Conservation (phyloP, 2,329 filamentous ascomycete species). For the Ophiostoma ulmi region DNA sequence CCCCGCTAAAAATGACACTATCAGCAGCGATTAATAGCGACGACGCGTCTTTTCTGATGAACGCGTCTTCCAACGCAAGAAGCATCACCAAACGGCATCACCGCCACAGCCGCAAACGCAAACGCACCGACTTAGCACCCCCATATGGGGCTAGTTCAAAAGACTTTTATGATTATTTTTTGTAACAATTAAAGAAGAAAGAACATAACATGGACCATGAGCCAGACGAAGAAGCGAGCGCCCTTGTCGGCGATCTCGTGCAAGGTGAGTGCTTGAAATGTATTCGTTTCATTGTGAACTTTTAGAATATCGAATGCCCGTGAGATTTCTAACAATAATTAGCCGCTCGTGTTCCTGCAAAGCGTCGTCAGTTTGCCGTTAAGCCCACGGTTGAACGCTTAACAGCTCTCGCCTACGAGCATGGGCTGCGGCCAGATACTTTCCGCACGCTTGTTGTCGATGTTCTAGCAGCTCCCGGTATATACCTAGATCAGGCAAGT, state of each 20-base stretch:
- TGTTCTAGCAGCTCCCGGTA: constrained; percentile 52
- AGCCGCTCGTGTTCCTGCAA: constrained; percentile 59
- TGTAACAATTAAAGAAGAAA: background rate
- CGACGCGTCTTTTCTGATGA: constrained; percentile 1
- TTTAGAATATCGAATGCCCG: no score
- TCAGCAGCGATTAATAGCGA: background rate
- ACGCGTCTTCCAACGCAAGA: background rate
- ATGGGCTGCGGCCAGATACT: constrained; percentile 58
- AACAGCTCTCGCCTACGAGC: constrained; percentile 58
- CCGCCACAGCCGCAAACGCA: background rate
- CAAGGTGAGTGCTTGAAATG: constrained; percentile 23
- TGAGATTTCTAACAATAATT: constrained; percentile 6
- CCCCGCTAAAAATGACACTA: constrained; percentile 3
- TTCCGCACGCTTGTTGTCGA: constrained; percentile 62
- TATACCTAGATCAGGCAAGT: constrained; percentile 70
- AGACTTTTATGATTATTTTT: background rate
- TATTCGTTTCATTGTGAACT: background rate
- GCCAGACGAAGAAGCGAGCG: constrained; percentile 25
- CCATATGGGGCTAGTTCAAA: background rate
- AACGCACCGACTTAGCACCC: background rate
- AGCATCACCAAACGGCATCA: constrained; percentile 8
- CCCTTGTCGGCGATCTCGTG: constrained; percentile 27
- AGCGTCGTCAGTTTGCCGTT: constrained; percentile 58
- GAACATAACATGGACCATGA: constrained; percentile 24
- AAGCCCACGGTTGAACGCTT: constrained; percentile 61